Evolutionary conservation across 352 stramenopile species (phyloP), one percentile per base, ranked within the genome.

Genomic region (Paralagenidium karlingii): DNA sequence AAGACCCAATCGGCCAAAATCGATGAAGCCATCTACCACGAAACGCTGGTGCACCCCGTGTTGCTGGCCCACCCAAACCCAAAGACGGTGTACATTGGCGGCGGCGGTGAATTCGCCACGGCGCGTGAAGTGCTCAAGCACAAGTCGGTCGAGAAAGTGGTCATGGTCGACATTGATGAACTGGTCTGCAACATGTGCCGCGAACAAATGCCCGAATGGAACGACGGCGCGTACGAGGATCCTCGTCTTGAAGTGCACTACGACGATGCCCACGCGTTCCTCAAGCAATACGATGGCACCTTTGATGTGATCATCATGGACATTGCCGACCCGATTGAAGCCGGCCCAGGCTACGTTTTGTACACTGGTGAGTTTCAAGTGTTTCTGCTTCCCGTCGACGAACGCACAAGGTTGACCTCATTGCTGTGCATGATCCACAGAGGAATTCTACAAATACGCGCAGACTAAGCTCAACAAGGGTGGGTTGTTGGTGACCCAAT

Each of bases 221-320:
- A 81, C 21, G 82, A 86, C 32, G 79, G 86, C 21, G 68, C 62
- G 27, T 88, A 94, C 21, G 77, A 94, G 36, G 80, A 97, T 70
- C 73, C 84, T 8, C 82, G 89, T 38, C 62, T 97, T 13, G 73
- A 97, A 30, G 64, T 97, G 45, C 78, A 94, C 54, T 76, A 94
- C 49, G 89, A 80, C 18, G 87, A 96, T 63, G 86, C 86, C 4
- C 76, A 94, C 46, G 63, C 71, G 29, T 96, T 94, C 49, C 63
- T 96, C 33, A 83, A 86, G 53, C 45, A 81, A 50, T 82, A 86
- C 53, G 67, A 78, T 22, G 65, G 63, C 50, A 79, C 60, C 24
- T 83, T 88, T 45, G 92, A 98, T 54, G 82, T 97, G 11, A 94
- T 98, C 45, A 94, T 97, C 62, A 96, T 97, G 78, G 93, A 98